These are phyloP conservation scores for Blumeriella jaapii DNA, from an alignment of 2,329 filamentous ascomycete species.

Conservation along the genomic window DNA sequence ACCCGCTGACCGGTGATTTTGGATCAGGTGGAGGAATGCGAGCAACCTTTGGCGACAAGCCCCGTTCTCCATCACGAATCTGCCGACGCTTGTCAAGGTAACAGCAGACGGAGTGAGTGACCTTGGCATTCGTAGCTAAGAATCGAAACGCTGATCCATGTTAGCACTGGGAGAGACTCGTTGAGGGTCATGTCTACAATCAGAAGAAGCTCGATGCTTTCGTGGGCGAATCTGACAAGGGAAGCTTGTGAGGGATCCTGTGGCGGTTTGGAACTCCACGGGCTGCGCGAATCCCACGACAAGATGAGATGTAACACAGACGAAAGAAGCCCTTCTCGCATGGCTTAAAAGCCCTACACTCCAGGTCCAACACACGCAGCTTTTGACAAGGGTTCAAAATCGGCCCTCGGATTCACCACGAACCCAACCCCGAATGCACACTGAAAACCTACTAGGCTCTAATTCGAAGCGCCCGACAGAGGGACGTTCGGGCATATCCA, in stretches of 20 bases:
- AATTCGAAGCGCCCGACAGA: no score
- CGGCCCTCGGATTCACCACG: no score
- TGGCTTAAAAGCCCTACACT: no score
- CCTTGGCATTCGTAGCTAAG: not conserved
- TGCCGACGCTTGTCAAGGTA: constrained; percentile 23
- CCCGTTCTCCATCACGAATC: constrained; percentile 18
- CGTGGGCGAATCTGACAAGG: constrained; percentile 4
- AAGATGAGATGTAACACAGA: no score
- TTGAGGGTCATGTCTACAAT: constrained; percentile 21
- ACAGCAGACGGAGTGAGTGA: constrained; percentile 16
- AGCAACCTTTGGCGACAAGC: constrained; percentile 20
- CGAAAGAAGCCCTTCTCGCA: no score
- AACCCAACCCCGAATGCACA: no score
- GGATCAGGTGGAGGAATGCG: constrained; percentile 16
- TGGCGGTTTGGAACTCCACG: no score
- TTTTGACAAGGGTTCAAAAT: no score
- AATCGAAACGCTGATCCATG: constrained; percentile 2
- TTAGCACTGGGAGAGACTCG: constrained; percentile 19
- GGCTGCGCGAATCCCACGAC: no score
- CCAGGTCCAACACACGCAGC: no score
- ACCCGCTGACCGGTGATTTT: not conserved
- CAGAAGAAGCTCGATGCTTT: constrained; percentile 21
- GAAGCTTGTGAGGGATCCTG: not conserved
- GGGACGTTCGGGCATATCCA: no score
- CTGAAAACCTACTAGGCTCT: no score